Base-by-base conservation (phyloP, 768 basidiomycete genomes). In the Amylocystis lapponica region DNA sequence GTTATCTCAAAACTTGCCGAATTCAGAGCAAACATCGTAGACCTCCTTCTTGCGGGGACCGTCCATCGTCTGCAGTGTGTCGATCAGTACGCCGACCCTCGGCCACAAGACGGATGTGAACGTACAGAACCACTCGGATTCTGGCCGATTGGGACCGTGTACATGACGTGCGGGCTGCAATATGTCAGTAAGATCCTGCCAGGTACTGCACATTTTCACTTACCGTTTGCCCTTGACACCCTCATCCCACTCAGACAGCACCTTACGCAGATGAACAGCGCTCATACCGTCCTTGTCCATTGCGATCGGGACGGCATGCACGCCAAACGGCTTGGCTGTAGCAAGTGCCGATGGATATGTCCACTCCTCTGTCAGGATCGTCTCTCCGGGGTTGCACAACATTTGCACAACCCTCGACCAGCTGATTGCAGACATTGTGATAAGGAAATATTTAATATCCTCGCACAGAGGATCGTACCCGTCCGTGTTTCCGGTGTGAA, bases 11-110 rank as follows among this genome's bases (percentile, higher is more conserved):
- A 30, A 13, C 63, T 39, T 47, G 81, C 84, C 86, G 62, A 78
- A 90, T 65, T 87, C 81, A 43, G 86, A 81, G 52, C 85, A 88
- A 45, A 91, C 69, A n/a, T 78, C 74, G 61, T 92, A 92, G 41
- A 92, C 85, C 35, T 74, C 77, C 63, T 81, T 77, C 70, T 90
- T 91, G 52, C 88, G 69, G 43, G 70, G 58, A 2, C 60, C 54
- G 9, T 68, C 62, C 77, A 84, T 83, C 0, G 82, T 85, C 71
- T 85, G 51, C 8, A 21, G 41, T 7, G 31, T 16, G 17, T n/a
- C 19, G 21, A 4, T 31, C 13, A 43, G 27, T 17, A 14, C 7
- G 12, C 19, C 13, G 14, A 34, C 20, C 14, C n/a, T 22, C 30
- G 6, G 21, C 4, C 9, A 39, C 14, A 14, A 12, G 10, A 26